Conservation (phyloP, 495 filamentous ascomycete genomes). For the Daldinia concentrica region DNA sequence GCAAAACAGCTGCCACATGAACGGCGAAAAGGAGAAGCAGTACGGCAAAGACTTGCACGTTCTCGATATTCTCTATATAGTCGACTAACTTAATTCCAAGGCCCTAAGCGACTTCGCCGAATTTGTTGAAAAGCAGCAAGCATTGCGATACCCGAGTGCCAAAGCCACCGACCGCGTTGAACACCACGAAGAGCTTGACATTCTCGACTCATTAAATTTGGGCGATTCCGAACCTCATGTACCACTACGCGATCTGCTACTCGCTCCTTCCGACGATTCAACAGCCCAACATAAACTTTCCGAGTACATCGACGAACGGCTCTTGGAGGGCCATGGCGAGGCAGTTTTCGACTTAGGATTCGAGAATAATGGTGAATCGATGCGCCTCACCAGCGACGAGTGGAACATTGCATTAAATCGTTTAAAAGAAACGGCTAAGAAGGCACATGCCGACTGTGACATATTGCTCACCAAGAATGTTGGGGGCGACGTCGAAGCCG, state of each 20-base stretch:
- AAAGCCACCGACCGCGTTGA: slow-evolving; percentile 50
- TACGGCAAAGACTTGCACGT: slow-evolving; percentile 49
- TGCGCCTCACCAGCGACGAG: slow-evolving; percentile 80
- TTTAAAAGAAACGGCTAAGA: slow-evolving; percentile 71
- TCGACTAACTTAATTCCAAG: slow-evolving; percentile 50
- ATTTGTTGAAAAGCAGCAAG: slow-evolving; percentile 95
- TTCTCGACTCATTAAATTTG: slow-evolving; percentile 86
- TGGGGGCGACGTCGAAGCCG: slow-evolving; percentile 77
- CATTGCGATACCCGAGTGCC: slow-evolving; percentile 61
- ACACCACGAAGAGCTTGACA: slow-evolving; percentile 88
- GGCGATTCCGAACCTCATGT: slow-evolving; percentile 75
- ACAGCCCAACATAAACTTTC: slow-evolving; percentile 65
- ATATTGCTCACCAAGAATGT: slow-evolving; percentile 89
- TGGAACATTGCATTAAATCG: slow-evolving; percentile 79
- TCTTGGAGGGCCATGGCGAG: slow-evolving; percentile 90
- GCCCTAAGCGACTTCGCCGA: slow-evolving; percentile 97
- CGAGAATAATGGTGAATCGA: slow-evolving; percentile 92
- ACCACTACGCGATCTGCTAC: slow-evolving; percentile 78
- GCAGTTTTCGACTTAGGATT: slow-evolving; percentile 90
- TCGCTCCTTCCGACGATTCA: slow-evolving; percentile 67
- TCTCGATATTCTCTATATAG: background rate
- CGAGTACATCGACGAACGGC: slow-evolving; percentile 70
- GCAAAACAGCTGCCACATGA: slow-evolving; percentile 75
- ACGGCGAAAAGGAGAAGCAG: slow-evolving; percentile 84
- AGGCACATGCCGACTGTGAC: slow-evolving; percentile 75